Evolutionary conservation across 169 alveolate genomes (phyloP).

Genomic region (Cryptosporidium ryanae): DNA sequence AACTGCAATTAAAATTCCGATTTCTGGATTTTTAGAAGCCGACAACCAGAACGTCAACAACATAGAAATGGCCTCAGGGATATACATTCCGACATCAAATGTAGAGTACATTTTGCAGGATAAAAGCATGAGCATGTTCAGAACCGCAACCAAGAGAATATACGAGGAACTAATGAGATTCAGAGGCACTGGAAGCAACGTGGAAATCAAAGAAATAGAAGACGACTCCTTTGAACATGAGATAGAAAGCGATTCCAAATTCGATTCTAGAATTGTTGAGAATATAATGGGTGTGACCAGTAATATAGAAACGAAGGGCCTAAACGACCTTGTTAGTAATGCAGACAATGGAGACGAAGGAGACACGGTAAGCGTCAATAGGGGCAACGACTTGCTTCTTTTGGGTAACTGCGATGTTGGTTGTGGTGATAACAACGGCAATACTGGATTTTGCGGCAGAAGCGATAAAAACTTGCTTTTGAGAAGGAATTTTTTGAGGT

Average conservation of each 20-base stretch:
- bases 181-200: conserved; percentile 13
- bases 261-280: conserved; percentile 72
- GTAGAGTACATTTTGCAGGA: conserved; percentile 63
- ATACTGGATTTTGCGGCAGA: too few relatives aligned
- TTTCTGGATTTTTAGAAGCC: not conserved
- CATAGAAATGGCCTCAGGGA: not conserved
- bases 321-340: too few relatives aligned
- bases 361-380: too few relatives aligned
- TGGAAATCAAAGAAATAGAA: not conserved
- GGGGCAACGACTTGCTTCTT: too few relatives aligned
- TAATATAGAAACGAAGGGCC: conserved; percentile 60
- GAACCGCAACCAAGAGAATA: conserved; percentile 63
- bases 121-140: conserved; percentile 50
- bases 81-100: conserved; percentile 39
- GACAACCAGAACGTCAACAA: not conserved
- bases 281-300: conserved; percentile 74
- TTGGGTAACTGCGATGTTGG: not conserved
- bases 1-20: not conserved
- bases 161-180: conserved; percentile 61
- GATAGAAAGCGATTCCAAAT: conserved; percentile 14
- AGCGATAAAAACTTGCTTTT: too few relatives aligned
- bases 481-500: too few relatives aligned
- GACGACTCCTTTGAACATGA: not conserved
- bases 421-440: not conserved
- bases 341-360: too few relatives aligned